A percentile compares a stretch with the other conserved stretches of the same genome.
Conservation (phyloP, 1,139 yeast genomes). For the Lodderomyces jiufengensis region DNA sequence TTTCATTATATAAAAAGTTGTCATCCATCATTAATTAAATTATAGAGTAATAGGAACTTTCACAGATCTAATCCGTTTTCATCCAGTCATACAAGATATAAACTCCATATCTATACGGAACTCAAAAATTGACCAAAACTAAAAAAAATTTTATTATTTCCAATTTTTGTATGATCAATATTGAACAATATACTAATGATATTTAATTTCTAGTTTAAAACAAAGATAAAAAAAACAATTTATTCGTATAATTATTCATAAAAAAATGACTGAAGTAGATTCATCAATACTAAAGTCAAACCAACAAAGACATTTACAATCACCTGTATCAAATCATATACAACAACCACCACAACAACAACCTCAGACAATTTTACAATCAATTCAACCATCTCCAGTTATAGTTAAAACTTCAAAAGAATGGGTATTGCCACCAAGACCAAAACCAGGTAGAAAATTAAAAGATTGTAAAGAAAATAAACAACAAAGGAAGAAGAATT, state of each 20-base stretch:
- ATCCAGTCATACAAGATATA: no score
- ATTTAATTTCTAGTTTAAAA: no score
- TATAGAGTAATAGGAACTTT: no score
- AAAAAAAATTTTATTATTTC: no score
- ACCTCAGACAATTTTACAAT: background rate
- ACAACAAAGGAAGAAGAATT: constrained; percentile 7
- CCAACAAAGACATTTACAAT: background rate
- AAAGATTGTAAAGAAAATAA: constrained; percentile 6
- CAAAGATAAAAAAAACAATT: background rate
- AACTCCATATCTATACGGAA: no score
- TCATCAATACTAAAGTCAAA: constrained; percentile 1
- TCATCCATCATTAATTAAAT: no score
- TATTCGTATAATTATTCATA: background rate
- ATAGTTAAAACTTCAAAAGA: constrained; percentile 58
- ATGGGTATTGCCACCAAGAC: constrained; percentile 90
- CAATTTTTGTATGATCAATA: no score
- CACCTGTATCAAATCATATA: background rate
- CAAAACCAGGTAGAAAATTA: constrained; percentile 84
- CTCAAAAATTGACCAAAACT: no score
- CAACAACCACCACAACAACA: background rate
- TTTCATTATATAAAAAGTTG: no score
- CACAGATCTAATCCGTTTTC: no score
- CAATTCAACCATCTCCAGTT: constrained; percentile 1
- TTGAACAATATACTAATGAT: no score
- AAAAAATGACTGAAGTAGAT: background rate